Base-by-base conservation (phyloP, 495 filamentous ascomycete species). In the Physcia stellaris region DNA sequence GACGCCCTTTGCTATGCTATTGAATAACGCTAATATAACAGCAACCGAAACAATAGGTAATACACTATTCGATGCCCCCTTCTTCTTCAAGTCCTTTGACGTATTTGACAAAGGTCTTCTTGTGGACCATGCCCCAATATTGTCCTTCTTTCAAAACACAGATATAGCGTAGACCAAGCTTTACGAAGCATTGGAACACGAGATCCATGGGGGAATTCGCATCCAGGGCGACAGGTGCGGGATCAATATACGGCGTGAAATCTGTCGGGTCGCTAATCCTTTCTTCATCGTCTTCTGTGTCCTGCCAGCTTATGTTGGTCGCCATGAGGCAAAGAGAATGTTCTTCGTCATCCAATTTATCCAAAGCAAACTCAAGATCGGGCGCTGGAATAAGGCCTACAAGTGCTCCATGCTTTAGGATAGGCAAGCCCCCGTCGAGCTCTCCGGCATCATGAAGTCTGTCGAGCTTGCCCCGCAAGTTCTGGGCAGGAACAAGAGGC, bases 151-250 rank as follows among this genome's bases (percentile, higher is more conserved):
- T 70, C 18, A 93, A 58, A 15, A 94, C 86, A 59, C 90, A 96
- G 30, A 98, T 77, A 57, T 95, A 96, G 40, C 90, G 67, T 43
- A 98, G 55, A 1, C 90, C 90, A 13, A 98, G 62, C 57, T 98
- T 98, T 30, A 84, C 84, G 60, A 96, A 98, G 49, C 85, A 93
- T 54, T 98, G 88, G 47, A 94, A 95, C 27, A 94, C 90, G 36
- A 96, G 55, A 55, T 98, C 88, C 68, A 98, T 90, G 2, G 90
- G 86, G 1, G 80, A 87, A 50, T 80, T 73, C 21, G 92, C 79
- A 53, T 96, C 90, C 18, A 98, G 63, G 5, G 87, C 75, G 12
- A 98, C 66, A 1, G 90, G 90, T 17, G 88, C 80, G 11, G 84
- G 84, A 57, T 98, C 90, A 59, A 98, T 93, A 53, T 76, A 94